phyloP scores from a whole-genome alignment of 2,329 filamentous ascomycete genomes.

The Fulvia fulva region DNA sequence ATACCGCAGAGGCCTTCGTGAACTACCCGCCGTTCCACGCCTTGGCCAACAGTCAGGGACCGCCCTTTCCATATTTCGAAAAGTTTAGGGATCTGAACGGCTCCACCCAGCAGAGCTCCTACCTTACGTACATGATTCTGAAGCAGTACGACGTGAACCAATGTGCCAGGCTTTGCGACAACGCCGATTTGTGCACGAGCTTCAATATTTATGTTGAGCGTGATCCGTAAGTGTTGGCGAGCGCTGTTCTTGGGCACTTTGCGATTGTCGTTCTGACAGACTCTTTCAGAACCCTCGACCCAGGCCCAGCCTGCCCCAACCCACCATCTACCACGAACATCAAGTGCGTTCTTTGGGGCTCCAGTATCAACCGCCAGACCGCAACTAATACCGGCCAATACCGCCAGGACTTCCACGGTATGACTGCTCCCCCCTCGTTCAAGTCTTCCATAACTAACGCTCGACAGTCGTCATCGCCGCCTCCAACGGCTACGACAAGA shows the following conservation, averaged over 20 bases:
- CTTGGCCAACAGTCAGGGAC: constrained; percentile 17
- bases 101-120: constrained; percentile 22
- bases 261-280: constrained; percentile 5
- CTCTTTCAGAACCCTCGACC: constrained; percentile 28
- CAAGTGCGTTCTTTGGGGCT: constrained; percentile 35
- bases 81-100: constrained; percentile 25
- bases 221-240: constrained; percentile 11
- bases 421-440: constrained; percentile 28
- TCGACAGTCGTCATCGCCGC: constrained; percentile 25
- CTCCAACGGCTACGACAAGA: constrained; percentile 31
- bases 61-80: constrained; percentile 20
- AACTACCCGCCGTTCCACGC: constrained; percentile 17
- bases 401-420: constrained; percentile 26
- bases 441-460: constrained; percentile 16
- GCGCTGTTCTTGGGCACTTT: not conserved
- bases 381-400: constrained; percentile 28
- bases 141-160: constrained; percentile 20
- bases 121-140: constrained; percentile 25
- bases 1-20: constrained; percentile 28
- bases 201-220: constrained; percentile 29
- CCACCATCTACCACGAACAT: constrained; percentile 30
- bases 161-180: constrained; percentile 25
- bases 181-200: constrained; percentile 20
- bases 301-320: constrained; percentile 25
- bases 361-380: constrained; percentile 23